Base-by-base conservation (phyloP, 2,329 filamentous ascomycete species). In the Xylariaceae sp. region DNA sequence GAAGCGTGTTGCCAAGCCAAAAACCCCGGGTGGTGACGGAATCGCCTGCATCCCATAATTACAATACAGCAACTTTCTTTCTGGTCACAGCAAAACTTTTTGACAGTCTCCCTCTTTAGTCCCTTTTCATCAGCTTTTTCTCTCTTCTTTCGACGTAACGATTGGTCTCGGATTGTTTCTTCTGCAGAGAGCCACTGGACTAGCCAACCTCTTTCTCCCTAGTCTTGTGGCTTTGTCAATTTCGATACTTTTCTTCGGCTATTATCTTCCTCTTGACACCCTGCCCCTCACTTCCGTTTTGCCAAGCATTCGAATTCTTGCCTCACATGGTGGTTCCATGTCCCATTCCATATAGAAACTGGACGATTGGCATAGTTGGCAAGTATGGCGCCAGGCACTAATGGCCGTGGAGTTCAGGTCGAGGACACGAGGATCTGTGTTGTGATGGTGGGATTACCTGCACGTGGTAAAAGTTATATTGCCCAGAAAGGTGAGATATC, bases 341-440 rank as follows among this genome's bases (percentile, higher is more conserved):
- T n/a, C n/a, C n/a, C n/a, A n/a, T n/a, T n/a, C n/a, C 35, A 27
- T 22, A 40, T 37, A 37, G 27, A 43, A 29, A 34, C 39, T 45
- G 20, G 35, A 38, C 22, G 38, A 48, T 52, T 45, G 42, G 53
- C 47, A 50, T 57, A 49, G 48, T 45, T 46, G 50, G 59, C 56
- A 59, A 59, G 19, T 42, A 64, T 64, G 62, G 59, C 60, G 52
- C 59, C 57, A 42, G 48, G 49, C 64, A 72, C 75, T 74, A 83
- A 83, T 66, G 83, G 85, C 56, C 72, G 80, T 59, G 86, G 85
- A 62, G 79, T 91, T 55, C 86, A 95, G 88, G 88, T 87, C 60
- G 92, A 97, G 75, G 90, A 96, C 69, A 92, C 88, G 50, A 88
- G 88, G 67, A 94, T 98, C 73, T 97, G 92, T 68, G 91, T 98